These are phyloP conservation scores for Picea mariana DNA, from an alignment of 83 land plant species.

Conservation along the genomic window DNA sequence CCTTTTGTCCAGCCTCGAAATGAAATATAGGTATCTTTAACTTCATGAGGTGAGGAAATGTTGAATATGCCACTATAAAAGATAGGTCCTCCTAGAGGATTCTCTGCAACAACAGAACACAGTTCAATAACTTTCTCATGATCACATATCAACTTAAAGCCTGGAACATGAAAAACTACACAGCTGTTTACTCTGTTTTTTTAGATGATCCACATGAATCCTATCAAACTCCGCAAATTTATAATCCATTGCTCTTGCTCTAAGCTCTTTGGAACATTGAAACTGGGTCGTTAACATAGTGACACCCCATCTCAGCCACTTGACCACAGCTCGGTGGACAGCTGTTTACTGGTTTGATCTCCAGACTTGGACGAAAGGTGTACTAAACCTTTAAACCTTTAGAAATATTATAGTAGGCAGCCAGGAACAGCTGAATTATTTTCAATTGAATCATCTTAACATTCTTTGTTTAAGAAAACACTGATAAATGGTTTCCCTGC, in stretches of 20 bases:
- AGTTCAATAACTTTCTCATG: background rate
- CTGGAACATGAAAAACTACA: no score
- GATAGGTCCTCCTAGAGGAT: slow-evolving; percentile 40
- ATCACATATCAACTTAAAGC: background rate
- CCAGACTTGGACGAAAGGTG: no score
- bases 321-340: background rate
- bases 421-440: no score
- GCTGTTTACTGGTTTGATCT: no score
- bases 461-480: no score
- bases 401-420: no score
- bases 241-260: background rate
- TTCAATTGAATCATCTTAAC: no score
- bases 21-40: slow-evolving; percentile 77
- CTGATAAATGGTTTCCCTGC: no score
- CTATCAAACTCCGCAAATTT: no score
- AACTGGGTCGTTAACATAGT: background rate
- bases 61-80: slow-evolving; percentile 59
- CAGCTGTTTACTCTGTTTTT: no score
- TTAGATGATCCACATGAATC: no score
- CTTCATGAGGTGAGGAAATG: slow-evolving; percentile 29
- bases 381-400: no score
- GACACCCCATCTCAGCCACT: background rate
- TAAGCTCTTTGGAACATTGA: background rate
- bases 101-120: slow-evolving; percentile 26
- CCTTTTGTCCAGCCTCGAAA: slow-evolving; percentile 93